Conservation (phyloP, 164 flowering plant species). For the Houttuynia cordata region DNA sequence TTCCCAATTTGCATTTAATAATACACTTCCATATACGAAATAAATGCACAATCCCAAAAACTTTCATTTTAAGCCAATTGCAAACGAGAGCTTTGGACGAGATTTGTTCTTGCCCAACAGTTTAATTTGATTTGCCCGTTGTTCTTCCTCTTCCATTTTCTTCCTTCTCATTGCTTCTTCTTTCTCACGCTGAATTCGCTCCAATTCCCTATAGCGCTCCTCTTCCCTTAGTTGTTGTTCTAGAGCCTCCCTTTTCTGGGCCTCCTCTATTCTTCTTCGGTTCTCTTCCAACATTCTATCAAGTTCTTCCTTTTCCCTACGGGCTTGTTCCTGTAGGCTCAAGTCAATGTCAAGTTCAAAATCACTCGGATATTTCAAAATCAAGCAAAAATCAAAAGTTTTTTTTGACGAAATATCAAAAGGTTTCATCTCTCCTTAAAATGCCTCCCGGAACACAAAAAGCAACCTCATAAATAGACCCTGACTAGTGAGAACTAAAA, state of each 20-base stretch:
- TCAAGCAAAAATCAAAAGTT: too few species aligned
- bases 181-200: constrained; percentile 70
- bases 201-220: constrained; percentile 70
- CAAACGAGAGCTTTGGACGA: constrained; percentile 88
- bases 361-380: neutral
- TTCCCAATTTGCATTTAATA: neutral
- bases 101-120: constrained; percentile 92
- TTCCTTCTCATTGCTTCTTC: constrained; percentile 86
- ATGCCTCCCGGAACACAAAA: too few species aligned
- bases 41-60: neutral
- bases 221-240: constrained; percentile 81
- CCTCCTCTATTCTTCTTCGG: constrained; percentile 59
- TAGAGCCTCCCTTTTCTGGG: constrained; percentile 75
- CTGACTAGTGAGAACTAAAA: too few species aligned
- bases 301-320: constrained; percentile 73
- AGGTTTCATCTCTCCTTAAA: too few species aligned
- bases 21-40: neutral
- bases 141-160: constrained; percentile 86
- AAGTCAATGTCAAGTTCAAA: neutral
- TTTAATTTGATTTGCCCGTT: constrained; percentile 66
- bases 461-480: too few species aligned
- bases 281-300: constrained; percentile 87
- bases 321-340: constrained; percentile 52
- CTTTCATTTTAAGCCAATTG: constrained; percentile 64
- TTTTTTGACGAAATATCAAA: too few species aligned